Evolutionary conservation across 2,329 filamentous ascomycete species (phyloP).

Genomic region (Canariomyces notabilis): DNA sequence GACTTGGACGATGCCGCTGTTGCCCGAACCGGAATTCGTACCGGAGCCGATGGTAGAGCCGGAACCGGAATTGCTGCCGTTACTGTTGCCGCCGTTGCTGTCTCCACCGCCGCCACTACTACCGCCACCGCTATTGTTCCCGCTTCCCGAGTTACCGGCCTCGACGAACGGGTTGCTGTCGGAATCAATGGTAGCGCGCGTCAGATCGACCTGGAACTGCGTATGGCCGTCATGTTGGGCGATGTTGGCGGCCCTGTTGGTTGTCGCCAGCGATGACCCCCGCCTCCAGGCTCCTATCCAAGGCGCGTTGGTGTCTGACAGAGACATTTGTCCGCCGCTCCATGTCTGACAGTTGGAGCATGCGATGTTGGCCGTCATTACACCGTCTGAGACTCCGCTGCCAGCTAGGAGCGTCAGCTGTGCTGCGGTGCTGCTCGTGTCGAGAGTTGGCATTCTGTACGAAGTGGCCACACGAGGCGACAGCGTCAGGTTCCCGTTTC

Average conservation of each 20-base stretch:
- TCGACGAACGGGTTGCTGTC: constrained; percentile 50
- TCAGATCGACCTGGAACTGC: constrained; percentile 45
- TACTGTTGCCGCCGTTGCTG: neutral
- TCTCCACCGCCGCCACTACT: constrained; percentile 3
- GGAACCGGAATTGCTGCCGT: constrained; percentile 3
- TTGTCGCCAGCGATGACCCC: constrained; percentile 42
- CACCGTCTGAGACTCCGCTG: constrained; percentile 48
- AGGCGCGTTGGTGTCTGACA: constrained; percentile 36
- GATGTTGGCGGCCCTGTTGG: constrained; percentile 37
- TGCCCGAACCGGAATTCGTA: constrained; percentile 7
- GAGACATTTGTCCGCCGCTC: constrained; percentile 32
- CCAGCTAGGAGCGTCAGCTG: constrained; percentile 52
- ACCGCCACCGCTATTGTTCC: neutral
- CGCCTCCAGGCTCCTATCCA: constrained; percentile 55
- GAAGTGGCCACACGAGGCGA: constrained; percentile 49
- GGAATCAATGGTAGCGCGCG: constrained; percentile 39
- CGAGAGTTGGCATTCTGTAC: constrained; percentile 43
- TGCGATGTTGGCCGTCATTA: constrained; percentile 56
- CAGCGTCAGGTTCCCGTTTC: constrained; percentile 55
- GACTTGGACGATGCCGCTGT: constrained; percentile 20
- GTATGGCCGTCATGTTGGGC: constrained; percentile 41
- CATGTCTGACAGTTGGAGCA: constrained; percentile 50
- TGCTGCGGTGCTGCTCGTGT: constrained; percentile 35
- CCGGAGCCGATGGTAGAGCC: constrained; percentile 10
- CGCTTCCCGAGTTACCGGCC: neutral